These are phyloP conservation scores for Steccherinum ochraceum DNA, from an alignment of 768 basidiomycete species.

Conservation along the genomic window DNA sequence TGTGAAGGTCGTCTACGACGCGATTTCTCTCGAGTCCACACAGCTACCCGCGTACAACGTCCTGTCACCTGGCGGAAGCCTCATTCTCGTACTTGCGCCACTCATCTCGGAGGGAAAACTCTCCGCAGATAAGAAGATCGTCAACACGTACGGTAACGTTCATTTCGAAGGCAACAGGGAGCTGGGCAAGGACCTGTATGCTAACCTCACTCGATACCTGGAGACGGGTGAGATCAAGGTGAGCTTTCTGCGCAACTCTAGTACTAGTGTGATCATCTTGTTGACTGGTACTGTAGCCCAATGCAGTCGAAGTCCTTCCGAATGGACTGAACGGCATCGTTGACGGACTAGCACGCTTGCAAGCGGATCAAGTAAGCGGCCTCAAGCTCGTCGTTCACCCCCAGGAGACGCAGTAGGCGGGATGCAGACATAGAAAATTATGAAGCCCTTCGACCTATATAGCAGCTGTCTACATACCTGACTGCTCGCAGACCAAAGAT, in stretches of 20 bases:
- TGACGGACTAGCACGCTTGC: constrained; percentile 35
- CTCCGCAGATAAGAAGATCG: constrained; percentile 7
- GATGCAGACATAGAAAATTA: too few species aligned
- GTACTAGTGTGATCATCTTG: too few species aligned
- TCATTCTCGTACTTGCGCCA: constrained; percentile 11
- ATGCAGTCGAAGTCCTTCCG: constrained; percentile 33
- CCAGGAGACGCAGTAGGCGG: too few species aligned
- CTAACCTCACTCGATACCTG: constrained; percentile 12
- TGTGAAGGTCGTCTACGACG: constrained; percentile 18
- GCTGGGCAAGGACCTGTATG: constrained; percentile 14
- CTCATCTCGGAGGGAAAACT: constrained; percentile 2
- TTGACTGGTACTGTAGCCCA: constrained; percentile 28
- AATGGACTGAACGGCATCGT: constrained; percentile 36
- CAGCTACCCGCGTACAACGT: constrained; percentile 15
- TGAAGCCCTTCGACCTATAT: too few species aligned
- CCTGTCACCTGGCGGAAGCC: constrained; percentile 19
- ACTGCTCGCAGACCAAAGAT: too few species aligned
- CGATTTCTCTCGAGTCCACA: constrained; percentile 14
- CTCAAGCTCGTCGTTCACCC: constrained; percentile 39
- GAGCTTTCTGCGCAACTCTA: too few species aligned
- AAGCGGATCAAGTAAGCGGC: constrained; percentile 34
- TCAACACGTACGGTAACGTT: constrained; percentile 6
- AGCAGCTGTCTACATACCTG: too few species aligned
- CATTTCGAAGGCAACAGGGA: constrained; percentile 5
- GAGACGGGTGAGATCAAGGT: constrained; percentile 17